A percentile compares a stretch with the other conserved stretches of the same genome.
phyloP scores from a whole-genome alignment of 176 grass and related monocot species.

The Chrysopogon serrulatus region DNA sequence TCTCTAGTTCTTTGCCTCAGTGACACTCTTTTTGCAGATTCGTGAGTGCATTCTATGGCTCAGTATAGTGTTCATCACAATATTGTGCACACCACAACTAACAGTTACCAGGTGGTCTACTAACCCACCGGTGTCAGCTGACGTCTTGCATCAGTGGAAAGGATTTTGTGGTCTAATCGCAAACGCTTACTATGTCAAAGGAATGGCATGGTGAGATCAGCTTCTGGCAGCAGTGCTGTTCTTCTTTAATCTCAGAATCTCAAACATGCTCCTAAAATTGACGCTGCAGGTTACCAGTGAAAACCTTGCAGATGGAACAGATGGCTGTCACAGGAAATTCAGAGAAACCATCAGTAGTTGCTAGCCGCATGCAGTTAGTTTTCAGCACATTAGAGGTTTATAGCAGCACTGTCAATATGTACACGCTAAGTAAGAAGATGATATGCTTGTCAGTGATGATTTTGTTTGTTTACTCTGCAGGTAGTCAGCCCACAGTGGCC shows the following conservation, averaged over 20 bases:
- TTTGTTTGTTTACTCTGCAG: constrained; percentile 37
- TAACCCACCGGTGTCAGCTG: constrained; percentile 66
- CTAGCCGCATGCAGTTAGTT: constrained; percentile 87
- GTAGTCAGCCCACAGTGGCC: constrained; percentile 98
- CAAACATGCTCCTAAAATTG: constrained; percentile 9
- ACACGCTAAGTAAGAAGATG: neutral
- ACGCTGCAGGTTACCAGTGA: constrained; percentile 78
- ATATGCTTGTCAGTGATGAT: neutral
- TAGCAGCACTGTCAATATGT: neutral
- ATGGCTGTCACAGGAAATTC: constrained; percentile 78
- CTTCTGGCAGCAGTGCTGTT: neutral
- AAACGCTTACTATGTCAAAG: constrained; percentile 89
- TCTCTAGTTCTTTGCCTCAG: neutral
- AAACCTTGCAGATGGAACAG: constrained; percentile 88
- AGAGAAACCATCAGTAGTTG: constrained; percentile 85
- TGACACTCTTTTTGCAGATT: constrained; percentile 29
- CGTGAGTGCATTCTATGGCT: constrained; percentile 91
- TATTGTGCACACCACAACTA: constrained; percentile 88
- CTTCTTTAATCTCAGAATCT: neutral
- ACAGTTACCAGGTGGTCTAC: constrained; percentile 91
- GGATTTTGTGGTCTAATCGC: constrained; percentile 93
- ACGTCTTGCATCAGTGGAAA: constrained; percentile 91
- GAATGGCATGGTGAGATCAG: constrained; percentile 85
- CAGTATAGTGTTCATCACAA: constrained; percentile 95
- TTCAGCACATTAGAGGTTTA: constrained; percentile 96